Evolutionary conservation across 2,329 filamentous ascomycete species (phyloP), one percentile per base, ranked within the genome.

Genomic region (Fusarium mexicanum): DNA sequence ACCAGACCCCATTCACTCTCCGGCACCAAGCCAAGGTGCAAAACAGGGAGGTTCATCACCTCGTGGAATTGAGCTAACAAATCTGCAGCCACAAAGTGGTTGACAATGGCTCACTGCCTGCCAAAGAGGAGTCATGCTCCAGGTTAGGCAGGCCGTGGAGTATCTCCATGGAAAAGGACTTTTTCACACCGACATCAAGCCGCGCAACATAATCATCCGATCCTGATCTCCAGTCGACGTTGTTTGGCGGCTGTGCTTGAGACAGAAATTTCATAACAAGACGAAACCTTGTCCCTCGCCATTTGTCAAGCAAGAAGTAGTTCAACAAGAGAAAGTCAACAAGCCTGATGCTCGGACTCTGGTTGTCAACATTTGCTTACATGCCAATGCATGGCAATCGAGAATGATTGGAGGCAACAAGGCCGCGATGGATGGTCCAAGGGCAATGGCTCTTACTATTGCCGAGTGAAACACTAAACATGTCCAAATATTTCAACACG

Each of bases 161-260:
- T 81, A 80, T 51, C 63, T 82, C 1, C 81, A 82, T 29, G n/a
- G 17, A 8, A 41, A 53, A 33, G 63, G 58, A 0, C 65, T 77
- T 3, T 80, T 77, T 24, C 81, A 82, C 57, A 76, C 77, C 0
- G 81, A 82, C 35, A 35, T 82, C 46, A 82, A 82, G 60, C 80
- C 80, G 0, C 72, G 73, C 20, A 82, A 82, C 64, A 79, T 82
- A 10, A 72, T 82, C 5, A 63, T 82, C 33, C 77, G 79, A 22
- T 65, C 61, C 8, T 67, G 78, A 54, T 17, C 75, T 12, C 80
- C 81, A 3, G 61, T 82, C 9, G 54, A 80, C 18, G 69, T 81
- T 22, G 79, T 77, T 82, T 16, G 81, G 71, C 2, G 80, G 82
- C 55, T 81, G 78, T 40, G 77, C 76, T 4, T 78, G 80, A 43